Evolutionary conservation across 768 basidiomycete genomes (phyloP).

Genomic region (Psilocybe tampanensis): DNA sequence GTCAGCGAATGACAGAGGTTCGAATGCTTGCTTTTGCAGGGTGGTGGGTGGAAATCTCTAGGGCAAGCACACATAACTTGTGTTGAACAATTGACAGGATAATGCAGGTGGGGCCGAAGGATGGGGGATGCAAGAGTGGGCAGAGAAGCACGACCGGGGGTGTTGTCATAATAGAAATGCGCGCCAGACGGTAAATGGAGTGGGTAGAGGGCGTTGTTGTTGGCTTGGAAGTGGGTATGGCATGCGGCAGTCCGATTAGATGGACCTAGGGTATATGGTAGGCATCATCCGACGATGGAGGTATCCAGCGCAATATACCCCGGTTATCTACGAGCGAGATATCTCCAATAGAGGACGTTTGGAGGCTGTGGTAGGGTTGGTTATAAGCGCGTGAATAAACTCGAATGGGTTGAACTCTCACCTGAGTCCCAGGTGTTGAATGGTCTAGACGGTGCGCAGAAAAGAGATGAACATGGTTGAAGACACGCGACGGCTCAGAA

Average conservation of each 20-base stretch:
- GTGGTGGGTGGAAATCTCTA: too few species aligned
- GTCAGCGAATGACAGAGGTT: not conserved
- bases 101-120: not conserved
- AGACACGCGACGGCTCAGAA: not conserved
- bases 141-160: not conserved
- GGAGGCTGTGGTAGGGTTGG: slow-evolving; percentile 28
- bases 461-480: not conserved
- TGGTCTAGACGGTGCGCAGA: slow-evolving; percentile 45
- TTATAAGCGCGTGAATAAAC: not conserved
- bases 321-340: slow-evolving; percentile 45
- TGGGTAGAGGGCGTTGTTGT: not conserved
- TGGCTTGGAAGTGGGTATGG: slow-evolving; percentile 5
- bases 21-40: too few species aligned
- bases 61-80: too few species aligned
- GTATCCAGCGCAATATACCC: not conserved
- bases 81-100: not conserved
- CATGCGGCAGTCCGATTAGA: slow-evolving; percentile 5
- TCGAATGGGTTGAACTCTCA: slow-evolving; percentile 14
- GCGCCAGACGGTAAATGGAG: not conserved
- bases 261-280: slow-evolving; percentile 3
- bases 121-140: not conserved
- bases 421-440: slow-evolving; percentile 55
- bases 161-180: too few species aligned
- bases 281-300: slow-evolving; percentile 2
- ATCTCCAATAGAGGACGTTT: slow-evolving; percentile 49